These are phyloP conservation scores for Metschnikowia aberdeeniae DNA, from an alignment of 805 yeast genomes.

Conservation along the genomic window DNA sequence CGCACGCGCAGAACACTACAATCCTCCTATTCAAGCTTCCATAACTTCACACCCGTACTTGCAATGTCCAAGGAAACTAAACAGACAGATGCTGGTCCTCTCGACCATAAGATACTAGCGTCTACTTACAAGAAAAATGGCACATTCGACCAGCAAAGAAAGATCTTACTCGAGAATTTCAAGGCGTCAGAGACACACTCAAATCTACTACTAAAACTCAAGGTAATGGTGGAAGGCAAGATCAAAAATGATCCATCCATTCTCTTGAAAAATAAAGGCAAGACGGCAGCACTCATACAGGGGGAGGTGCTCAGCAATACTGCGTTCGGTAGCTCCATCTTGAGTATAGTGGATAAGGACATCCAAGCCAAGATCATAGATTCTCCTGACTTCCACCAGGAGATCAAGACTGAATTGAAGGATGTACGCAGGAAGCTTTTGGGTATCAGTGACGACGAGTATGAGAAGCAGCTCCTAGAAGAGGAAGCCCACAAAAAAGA, in stretches of 20 bases:
- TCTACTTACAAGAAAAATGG: conserved; percentile 47
- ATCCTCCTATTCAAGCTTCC: not conserved
- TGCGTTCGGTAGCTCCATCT: conserved; percentile 20
- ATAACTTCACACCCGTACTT: not conserved
- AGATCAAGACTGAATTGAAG: conserved; percentile 28
- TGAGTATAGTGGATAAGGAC: conserved; percentile 41
- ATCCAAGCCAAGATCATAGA: conserved; percentile 42
- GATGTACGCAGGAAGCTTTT: conserved; percentile 28
- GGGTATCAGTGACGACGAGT: conserved; percentile 41
- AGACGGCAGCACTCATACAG: conserved; percentile 49
- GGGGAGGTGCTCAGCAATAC: conserved; percentile 40
- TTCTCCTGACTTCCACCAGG: conserved; percentile 36
- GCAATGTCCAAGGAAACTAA: not conserved
- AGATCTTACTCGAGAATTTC: conserved; percentile 41
- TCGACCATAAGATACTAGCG: conserved; percentile 38
- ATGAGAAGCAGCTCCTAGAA: conserved; percentile 22
- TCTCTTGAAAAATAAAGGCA: conserved; percentile 46
- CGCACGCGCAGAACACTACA: not conserved
- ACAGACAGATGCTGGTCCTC: not conserved
- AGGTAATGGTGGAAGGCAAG: conserved; percentile 42
- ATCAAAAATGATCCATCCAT: conserved; percentile 46
- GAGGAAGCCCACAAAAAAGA: conserved; percentile 20
- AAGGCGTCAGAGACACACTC: conserved; percentile 36
- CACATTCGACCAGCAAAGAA: conserved; percentile 44
- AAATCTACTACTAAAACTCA: conserved; percentile 37